Percentiles rank a stretch among this genome's conserved stretches.
phyloP scores from a whole-genome alignment of 106 monocot genomes.

The Dendrobium officinale region DNA sequence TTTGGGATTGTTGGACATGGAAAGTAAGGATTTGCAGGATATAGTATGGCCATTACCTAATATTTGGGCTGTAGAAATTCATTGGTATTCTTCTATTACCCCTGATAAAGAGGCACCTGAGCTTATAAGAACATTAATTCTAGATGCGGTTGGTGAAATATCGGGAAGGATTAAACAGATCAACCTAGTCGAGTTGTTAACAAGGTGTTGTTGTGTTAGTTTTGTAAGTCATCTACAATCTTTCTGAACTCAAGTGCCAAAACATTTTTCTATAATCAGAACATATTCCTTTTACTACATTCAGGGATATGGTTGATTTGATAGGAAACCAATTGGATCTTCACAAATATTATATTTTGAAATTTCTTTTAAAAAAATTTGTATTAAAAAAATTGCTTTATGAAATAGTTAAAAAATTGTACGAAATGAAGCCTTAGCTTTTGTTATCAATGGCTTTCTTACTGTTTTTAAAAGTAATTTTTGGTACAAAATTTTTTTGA shows the following conservation, averaged over 20 bases:
- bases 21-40: slow-evolving; percentile 15
- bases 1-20: slow-evolving; percentile 14
- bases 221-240: slow-evolving; percentile 43
- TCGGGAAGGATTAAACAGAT: slow-evolving; percentile 77
- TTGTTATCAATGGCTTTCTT: no score
- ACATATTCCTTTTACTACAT: slow-evolving; percentile 15
- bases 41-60: slow-evolving; percentile 22
- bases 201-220: slow-evolving; percentile 70
- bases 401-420: no score
- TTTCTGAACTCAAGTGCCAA: neutral
- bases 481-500: no score
- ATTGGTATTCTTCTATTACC: slow-evolving; percentile 87
- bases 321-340: slow-evolving; percentile 81
- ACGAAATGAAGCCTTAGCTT: no score
- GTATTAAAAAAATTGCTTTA: no score
- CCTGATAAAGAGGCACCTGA: slow-evolving; percentile 93
- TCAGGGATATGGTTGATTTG: slow-evolving; percentile 87
- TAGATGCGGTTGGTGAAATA: slow-evolving; percentile 87
- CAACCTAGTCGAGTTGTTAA: slow-evolving; percentile 92
- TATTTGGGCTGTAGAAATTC: slow-evolving; percentile 52
- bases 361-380: no score
- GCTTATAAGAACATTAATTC: slow-evolving; percentile 62
- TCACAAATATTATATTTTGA: neutral
- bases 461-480: no score
- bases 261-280: slow-evolving; percentile 9